These are phyloP conservation scores for Trichoderma koningiopsis DNA, from an alignment of 2,329 filamentous ascomycete genomes.

Conservation along the genomic window DNA sequence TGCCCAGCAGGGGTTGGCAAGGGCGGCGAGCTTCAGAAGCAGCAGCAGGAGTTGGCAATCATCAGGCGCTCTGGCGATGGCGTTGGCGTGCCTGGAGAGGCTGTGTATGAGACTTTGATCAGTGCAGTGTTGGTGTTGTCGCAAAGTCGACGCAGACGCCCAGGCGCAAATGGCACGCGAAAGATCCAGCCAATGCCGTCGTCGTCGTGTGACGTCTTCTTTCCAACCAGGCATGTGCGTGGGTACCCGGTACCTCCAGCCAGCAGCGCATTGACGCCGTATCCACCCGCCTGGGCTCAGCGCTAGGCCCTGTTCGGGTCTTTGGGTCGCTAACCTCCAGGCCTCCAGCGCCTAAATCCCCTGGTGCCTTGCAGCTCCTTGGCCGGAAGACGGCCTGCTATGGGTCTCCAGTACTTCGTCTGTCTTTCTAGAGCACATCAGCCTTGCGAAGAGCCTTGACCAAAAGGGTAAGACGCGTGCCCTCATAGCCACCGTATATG, in stretches of 20 bases:
- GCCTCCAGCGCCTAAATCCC: conserved; percentile 2
- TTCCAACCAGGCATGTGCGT: background rate
- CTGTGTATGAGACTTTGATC: background rate
- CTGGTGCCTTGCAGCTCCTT: conserved; percentile 10
- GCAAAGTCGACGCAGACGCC: background rate
- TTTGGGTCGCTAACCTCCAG: background rate
- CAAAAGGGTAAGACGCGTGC: background rate
- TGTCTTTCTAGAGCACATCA: background rate
- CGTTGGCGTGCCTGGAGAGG: background rate
- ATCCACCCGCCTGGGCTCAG: background rate
- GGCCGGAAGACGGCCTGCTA: background rate
- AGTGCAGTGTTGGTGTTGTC: background rate
- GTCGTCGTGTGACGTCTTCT: background rate
- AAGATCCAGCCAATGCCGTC: background rate
- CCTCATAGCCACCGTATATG: background rate
- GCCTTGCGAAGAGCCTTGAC: background rate
- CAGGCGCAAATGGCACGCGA: background rate
- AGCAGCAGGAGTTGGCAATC: background rate
- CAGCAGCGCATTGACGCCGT: background rate
- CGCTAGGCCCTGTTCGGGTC: background rate
- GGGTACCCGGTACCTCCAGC: background rate
- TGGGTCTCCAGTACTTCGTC: background rate
- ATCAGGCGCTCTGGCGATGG: background rate
- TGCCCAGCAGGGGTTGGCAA: background rate
- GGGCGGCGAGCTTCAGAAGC: background rate